Percentiles rank a stretch among this genome's conserved stretches.
phyloP scores from a whole-genome alignment of 371 early-diverging fungal genomes.

The Dinochytrium kinnereticum region DNA sequence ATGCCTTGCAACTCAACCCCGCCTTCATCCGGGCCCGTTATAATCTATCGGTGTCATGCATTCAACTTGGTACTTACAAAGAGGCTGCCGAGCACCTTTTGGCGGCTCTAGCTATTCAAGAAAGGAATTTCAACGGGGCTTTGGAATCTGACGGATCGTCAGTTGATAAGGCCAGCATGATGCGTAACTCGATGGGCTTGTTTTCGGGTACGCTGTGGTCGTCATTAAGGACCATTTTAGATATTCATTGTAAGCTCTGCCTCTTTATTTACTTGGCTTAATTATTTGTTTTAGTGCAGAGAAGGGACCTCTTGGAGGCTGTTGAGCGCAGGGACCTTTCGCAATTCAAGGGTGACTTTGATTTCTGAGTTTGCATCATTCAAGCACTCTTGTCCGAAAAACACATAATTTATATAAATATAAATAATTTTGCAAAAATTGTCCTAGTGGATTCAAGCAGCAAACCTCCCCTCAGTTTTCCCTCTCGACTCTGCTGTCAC shows the following conservation, averaged over 20 bases:
- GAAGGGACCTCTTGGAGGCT: slow-evolving; percentile 5
- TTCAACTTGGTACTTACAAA: slow-evolving; percentile 83
- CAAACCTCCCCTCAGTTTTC: too few relatives aligned
- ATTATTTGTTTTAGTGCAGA: slow-evolving; percentile 2
- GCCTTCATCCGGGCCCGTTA: slow-evolving; percentile 93
- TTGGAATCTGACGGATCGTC: slow-evolving; percentile 36
- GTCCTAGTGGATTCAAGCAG: too few relatives aligned
- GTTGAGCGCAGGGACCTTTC: neutral
- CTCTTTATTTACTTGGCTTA: slow-evolving; percentile 1
- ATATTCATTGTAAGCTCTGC: slow-evolving; percentile 46
- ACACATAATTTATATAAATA: neutral
- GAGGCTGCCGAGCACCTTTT: slow-evolving; percentile 94
- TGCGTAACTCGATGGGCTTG: slow-evolving; percentile 42
- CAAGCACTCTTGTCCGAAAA: too few relatives aligned
- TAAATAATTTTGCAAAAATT: slow-evolving; percentile 1
- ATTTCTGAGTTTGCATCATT: slow-evolving; percentile 14
- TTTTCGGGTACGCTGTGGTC: slow-evolving; percentile 81
- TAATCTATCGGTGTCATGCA: slow-evolving; percentile 91
- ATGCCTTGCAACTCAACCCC: slow-evolving; percentile 92
- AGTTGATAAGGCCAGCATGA: slow-evolving; percentile 4
- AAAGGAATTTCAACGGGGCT: slow-evolving; percentile 42
- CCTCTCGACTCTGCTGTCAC: neutral
- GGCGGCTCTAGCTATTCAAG: slow-evolving; percentile 82
- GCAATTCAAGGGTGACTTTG: slow-evolving; percentile 8
- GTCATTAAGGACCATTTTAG: slow-evolving; percentile 83